phyloP scores from a whole-genome alignment of 2,329 filamentous ascomycete genomes.

The Reticulascus tulasneorum region DNA sequence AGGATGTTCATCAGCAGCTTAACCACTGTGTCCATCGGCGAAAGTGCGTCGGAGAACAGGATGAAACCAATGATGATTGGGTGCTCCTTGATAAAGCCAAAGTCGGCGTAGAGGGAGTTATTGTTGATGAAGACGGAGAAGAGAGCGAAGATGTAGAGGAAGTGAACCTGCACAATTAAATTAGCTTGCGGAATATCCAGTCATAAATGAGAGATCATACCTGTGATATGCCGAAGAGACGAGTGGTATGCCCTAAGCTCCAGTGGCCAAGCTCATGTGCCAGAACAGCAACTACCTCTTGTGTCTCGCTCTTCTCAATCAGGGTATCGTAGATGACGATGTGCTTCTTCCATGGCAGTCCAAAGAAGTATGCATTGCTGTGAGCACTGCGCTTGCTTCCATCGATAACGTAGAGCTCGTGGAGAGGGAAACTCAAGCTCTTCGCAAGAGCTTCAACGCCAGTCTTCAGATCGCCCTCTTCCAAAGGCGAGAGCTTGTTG shows the following conservation, averaged over 20 bases:
- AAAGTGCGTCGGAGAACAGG: constrained; percentile 93
- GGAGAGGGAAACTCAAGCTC: constrained; percentile 84
- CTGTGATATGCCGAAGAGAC: constrained; percentile 81
- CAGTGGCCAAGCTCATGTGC: constrained; percentile 97
- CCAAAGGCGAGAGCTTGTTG: constrained; percentile 93
- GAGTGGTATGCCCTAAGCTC: constrained; percentile 92
- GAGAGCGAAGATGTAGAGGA: constrained; percentile 94
- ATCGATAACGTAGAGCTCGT: constrained; percentile 91
- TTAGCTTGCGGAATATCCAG: constrained; percentile 1
- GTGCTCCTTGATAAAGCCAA: constrained; percentile 78
- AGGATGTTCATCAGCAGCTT: constrained; percentile 96
- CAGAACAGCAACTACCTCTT: constrained; percentile 91
- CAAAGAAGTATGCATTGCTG: constrained; percentile 93
- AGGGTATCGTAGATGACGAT: constrained; percentile 99
- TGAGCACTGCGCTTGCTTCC: constrained; percentile 83
- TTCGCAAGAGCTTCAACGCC: constrained; percentile 80
- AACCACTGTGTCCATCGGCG: constrained; percentile 89
- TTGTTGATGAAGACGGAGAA: constrained; percentile 99
- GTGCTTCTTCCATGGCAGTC: constrained; percentile 98
- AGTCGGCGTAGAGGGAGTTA: constrained; percentile 80
- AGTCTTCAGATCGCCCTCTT: constrained; percentile 82
- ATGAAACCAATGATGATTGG: constrained; percentile 97
- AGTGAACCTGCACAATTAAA: constrained; percentile 65
- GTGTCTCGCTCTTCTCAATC: constrained; percentile 87
- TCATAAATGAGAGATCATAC: constrained; percentile 37